Base-by-base conservation (phyloP, 352 stramenopile species). In the Phytophthora pini region DNA sequence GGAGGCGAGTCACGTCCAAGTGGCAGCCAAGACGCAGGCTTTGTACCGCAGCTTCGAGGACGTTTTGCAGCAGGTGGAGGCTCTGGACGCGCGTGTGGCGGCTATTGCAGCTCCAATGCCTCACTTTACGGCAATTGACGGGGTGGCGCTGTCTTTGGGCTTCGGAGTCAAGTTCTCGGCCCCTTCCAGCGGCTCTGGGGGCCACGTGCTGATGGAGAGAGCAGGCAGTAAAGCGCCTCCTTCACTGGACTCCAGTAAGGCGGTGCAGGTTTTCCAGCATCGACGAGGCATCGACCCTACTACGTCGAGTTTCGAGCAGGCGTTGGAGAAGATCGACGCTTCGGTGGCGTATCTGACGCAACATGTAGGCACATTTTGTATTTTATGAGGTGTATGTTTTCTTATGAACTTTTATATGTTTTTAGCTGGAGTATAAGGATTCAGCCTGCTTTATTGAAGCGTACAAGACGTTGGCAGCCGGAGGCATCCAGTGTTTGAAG, bases 21-120 rank as follows among this genome's bases (percentile, higher is more conserved):
- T 95, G 26, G 82, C 81, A 22, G 65, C 74, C 54, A 89, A 90
- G 72, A 95, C 87, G 3, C 79, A 84, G 27, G 83, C 87, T 15
- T 62, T 95, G 51, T 93, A 93, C 54, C 76, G 87, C 55, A 87
- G 71, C 56, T 95, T 95, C 43, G 87, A 92, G 61, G 85, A 79
- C 56, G 70, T 80, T 6, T 48, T 89, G 44, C 65, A 87, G 48
- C 78, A 91, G 48, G 64, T 92, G 6, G 83, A 92, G 27, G 75
- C 72, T 31, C 68, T 95, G 26, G 80, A 85, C 31, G 72, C 68
- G 20, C 84, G 84, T 40, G 77, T 93, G 15, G 75, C 79, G n/a
- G 71, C 77, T 11, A 82, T 95, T 48, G 82, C 78, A 0, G 65
- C 75, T 13, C 84, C 83, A 15, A 75, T 95, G 77, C 85, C 87